These are phyloP conservation scores for Pisolithus thermaeus DNA, from an alignment of 1,284 basidiomycete genomes.

Conservation along the genomic window DNA sequence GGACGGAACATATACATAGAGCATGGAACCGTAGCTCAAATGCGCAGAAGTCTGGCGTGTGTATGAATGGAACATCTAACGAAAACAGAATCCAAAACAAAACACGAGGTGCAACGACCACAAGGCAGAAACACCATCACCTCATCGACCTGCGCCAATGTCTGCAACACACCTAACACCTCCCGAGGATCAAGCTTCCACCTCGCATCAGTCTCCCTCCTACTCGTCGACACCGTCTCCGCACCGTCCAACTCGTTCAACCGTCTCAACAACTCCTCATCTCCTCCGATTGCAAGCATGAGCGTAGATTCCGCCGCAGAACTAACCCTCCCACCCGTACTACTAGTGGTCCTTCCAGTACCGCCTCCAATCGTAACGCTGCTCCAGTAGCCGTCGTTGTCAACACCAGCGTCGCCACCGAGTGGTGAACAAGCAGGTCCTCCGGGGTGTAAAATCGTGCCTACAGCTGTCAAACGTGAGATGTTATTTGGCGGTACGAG, in stretches of 20 bases:
- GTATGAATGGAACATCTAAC: no score
- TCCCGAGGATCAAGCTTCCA: constrained; percentile 55
- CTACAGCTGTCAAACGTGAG: constrained; percentile 77
- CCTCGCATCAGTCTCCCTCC: constrained; percentile 67
- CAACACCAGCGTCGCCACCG: constrained; percentile 16
- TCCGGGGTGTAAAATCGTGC: constrained; percentile 64
- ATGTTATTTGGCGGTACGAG: constrained; percentile 82
- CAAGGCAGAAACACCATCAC: neutral
- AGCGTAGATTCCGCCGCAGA: constrained; percentile 46
- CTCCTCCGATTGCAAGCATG: constrained; percentile 61
- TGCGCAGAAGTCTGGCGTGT: no score
- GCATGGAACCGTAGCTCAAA: no score
- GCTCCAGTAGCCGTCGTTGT: neutral
- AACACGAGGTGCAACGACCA: no score
- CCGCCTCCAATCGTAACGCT: neutral
- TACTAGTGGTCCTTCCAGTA: neutral
- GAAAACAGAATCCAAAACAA: no score
- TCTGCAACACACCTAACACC: constrained; percentile 34
- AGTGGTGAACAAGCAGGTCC: constrained; percentile 53
- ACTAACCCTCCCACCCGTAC: constrained; percentile 1
- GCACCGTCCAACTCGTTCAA: constrained; percentile 66
- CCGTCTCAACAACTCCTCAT: constrained; percentile 69
- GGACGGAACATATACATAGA: no score
- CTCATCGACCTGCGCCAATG: constrained; percentile 27
- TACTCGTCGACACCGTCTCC: constrained; percentile 65